Conservation (phyloP, 768 basidiomycete species). For the Kwoniella dejecticola region DNA sequence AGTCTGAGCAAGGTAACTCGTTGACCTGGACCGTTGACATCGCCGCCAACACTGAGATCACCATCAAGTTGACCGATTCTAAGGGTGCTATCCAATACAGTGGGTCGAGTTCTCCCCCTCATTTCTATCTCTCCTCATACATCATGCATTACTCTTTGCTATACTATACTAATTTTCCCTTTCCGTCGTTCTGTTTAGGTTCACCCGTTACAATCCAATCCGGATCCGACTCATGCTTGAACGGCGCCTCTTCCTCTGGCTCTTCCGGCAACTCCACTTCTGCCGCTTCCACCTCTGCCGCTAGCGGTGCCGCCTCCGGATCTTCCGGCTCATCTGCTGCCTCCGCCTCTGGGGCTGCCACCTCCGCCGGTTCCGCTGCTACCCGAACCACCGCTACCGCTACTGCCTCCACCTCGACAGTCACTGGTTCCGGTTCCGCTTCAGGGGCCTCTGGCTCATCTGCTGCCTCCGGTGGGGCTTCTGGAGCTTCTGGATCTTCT, state of each 20-base stretch:
- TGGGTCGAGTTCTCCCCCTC: conserved; percentile 13
- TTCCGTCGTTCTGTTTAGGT: background rate
- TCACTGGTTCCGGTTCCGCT: background rate
- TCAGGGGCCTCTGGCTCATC: conserved; percentile 4
- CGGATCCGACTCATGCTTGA: conserved; percentile 42
- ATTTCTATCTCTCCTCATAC: too few relatives aligned
- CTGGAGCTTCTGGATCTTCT: conserved; percentile 1
- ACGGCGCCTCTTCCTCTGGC: conserved; percentile 7
- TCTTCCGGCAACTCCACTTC: background rate
- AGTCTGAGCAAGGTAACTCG: conserved; percentile 14
- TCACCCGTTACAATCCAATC: conserved; percentile 34
- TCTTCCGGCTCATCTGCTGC: conserved; percentile 3
- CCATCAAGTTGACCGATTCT: conserved; percentile 48
- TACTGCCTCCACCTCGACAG: conserved; percentile 6
- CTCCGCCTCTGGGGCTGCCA: background rate
- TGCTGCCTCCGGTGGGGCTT: background rate
- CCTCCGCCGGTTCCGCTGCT: conserved; percentile 2
- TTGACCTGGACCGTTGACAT: conserved; percentile 48
- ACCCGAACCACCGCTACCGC: conserved; percentile 3
- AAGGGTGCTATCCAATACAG: conserved; percentile 41
- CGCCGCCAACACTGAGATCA: conserved; percentile 31
- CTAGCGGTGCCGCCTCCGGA: background rate
- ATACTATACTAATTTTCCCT: too few relatives aligned
- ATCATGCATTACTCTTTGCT: too few relatives aligned
- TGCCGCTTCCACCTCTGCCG: conserved; percentile 4